A percentile compares a stretch with the other conserved stretches of the same genome.
Conservation (phyloP, 2,329 filamentous ascomycete genomes). For the Cladosporium sp. region DNA sequence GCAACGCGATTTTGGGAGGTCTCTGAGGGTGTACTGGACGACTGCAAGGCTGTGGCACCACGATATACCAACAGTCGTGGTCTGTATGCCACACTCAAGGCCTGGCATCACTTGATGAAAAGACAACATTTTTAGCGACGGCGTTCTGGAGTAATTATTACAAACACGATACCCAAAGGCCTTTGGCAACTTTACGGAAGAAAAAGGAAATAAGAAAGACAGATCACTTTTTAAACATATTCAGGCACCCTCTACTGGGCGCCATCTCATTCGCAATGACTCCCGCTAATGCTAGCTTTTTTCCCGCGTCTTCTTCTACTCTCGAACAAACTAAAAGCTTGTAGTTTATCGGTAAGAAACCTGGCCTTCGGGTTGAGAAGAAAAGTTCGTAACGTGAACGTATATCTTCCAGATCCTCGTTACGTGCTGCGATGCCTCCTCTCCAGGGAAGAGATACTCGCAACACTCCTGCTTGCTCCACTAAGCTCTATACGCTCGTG, state of each 20-base stretch:
- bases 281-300: slow-evolving; percentile 22
- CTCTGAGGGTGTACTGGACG: neutral
- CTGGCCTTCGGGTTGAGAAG: slow-evolving; percentile 3
- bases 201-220: neutral
- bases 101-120: neutral
- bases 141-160: slow-evolving; percentile 22
- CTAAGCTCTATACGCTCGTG: neutral
- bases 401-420: slow-evolving; percentile 20
- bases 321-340: slow-evolving; percentile 10
- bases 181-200: neutral
- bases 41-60: neutral
- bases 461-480: slow-evolving; percentile 13
- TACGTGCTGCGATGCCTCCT: slow-evolving; percentile 1
- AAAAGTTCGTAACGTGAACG: slow-evolving; percentile 18
- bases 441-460: neutral
- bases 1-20: neutral
- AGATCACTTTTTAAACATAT: slow-evolving; percentile 9
- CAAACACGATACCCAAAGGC: slow-evolving; percentile 15
- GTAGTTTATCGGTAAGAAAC: slow-evolving; percentile 7
- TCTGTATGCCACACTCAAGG: neutral
- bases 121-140: slow-evolving; percentile 23
- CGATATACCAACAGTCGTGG: neutral
- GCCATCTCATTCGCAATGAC: slow-evolving; percentile 21
- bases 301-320: neutral
- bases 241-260: slow-evolving; percentile 23